phyloP scores from a whole-genome alignment of 2,329 filamentous ascomycete genomes.

The Ceratocystis smalleyi region DNA sequence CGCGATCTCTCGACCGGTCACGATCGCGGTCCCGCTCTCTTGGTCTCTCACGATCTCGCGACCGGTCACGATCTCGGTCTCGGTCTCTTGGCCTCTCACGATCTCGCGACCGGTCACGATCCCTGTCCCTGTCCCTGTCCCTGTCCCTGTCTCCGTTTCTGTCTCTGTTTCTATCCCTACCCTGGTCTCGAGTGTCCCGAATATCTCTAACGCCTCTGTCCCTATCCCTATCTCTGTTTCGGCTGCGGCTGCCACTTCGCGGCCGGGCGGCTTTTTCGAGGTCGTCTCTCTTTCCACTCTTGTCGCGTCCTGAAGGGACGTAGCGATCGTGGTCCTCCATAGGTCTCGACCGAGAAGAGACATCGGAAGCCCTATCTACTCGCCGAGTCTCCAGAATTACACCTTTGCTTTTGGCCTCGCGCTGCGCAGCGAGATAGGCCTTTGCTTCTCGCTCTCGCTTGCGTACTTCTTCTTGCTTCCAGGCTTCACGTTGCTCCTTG shows the following conservation, averaged over 20 bases:
- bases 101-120: constrained; percentile 20
- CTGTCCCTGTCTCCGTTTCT: constrained; percentile 20
- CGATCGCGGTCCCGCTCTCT: constrained; percentile 17
- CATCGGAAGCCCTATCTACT: constrained; percentile 32
- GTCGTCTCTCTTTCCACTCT: constrained; percentile 16
- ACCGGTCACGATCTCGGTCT: background rate
- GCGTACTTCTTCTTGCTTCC: constrained; percentile 46
- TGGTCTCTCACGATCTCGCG: constrained; percentile 17
- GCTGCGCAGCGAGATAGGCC: constrained; percentile 46
- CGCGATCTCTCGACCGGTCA: constrained; percentile 15
- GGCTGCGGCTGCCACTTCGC: constrained; percentile 24
- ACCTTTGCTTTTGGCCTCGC: constrained; percentile 44
- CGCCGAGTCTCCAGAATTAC: constrained; percentile 26
- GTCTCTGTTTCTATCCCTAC: constrained; percentile 24
- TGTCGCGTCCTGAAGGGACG: constrained; percentile 30
- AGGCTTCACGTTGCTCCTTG: constrained; percentile 37
- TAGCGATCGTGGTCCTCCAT: constrained; percentile 30
- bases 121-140: constrained; percentile 23
- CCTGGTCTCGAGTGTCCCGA: constrained; percentile 23
- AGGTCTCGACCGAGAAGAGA: constrained; percentile 19
- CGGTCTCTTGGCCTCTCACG: constrained; percentile 21
- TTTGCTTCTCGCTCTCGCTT: constrained; percentile 49
- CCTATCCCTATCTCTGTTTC: constrained; percentile 20
- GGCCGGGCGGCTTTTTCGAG: constrained; percentile 17
- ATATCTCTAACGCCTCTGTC: constrained; percentile 20